Evolutionary conservation across 1,139 yeast genomes (phyloP).

Genomic region (Protomyces inouyei): DNA sequence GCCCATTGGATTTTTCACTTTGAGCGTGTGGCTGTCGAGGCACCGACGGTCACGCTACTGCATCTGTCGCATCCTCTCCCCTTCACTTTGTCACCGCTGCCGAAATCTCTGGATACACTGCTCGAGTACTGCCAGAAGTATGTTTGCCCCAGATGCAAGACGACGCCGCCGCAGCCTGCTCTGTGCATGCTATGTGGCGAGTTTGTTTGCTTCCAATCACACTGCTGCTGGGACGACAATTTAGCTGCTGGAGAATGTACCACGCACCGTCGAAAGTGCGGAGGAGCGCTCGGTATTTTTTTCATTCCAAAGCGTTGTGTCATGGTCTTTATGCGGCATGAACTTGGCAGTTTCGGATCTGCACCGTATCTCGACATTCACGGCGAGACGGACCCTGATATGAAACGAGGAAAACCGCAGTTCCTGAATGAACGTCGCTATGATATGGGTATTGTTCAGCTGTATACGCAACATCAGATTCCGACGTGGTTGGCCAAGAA

Average conservation of each 20-base stretch:
- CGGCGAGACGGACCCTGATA: conserved; percentile 78
- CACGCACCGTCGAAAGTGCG: conserved; percentile 41
- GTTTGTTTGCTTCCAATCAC: conserved; percentile 58
- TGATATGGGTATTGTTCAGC: conserved; percentile 57
- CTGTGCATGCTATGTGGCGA: conserved; percentile 79
- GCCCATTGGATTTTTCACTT: not conserved
- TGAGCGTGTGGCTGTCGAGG: not conserved
- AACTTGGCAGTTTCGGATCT: conserved; percentile 72
- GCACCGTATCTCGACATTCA: conserved; percentile 84
- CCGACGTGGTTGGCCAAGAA: conserved; percentile 74
- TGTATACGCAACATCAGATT: conserved; percentile 77
- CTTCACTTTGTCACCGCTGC: conserved; percentile 27
- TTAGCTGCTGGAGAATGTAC: conserved; percentile 30
- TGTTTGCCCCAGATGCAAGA: conserved; percentile 39
- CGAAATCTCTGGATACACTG: conserved; percentile 28
- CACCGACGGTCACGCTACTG: not conserved
- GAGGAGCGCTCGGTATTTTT: conserved; percentile 68
- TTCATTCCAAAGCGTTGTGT: conserved; percentile 71
- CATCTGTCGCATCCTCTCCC: conserved; percentile 11
- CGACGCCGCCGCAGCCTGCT: conserved; percentile 67
- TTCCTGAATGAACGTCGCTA: conserved; percentile 61
- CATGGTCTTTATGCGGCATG: conserved; percentile 52
- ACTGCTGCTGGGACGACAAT: conserved; percentile 45
- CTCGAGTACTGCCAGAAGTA: conserved; percentile 20
- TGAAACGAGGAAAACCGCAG: conserved; percentile 66